phyloP scores from a whole-genome alignment of 2,329 filamentous ascomycete genomes.

The Stemphylium lycopersici region DNA sequence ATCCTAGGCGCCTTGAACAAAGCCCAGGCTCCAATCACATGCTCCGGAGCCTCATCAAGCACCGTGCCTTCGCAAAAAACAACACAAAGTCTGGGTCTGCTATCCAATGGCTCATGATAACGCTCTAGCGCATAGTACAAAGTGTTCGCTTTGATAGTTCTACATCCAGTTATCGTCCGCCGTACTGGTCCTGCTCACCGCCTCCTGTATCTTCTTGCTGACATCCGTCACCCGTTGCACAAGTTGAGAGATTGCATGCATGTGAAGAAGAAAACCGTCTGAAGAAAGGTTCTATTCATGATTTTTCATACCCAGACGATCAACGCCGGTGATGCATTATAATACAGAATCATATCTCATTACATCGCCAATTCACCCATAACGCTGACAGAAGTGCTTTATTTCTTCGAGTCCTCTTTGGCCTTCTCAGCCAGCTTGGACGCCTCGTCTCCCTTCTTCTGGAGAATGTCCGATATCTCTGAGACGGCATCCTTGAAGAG shows the following conservation, averaged over 20 bases:
- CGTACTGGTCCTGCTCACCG: no score
- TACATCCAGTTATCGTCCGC: no score
- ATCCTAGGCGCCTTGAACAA: neutral
- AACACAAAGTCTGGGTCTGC: neutral
- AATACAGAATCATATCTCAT: constrained; percentile 9
- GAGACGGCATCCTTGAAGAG: constrained; percentile 65
- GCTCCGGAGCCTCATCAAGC: neutral
- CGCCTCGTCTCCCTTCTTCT: constrained; percentile 44
- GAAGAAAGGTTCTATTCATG: neutral
- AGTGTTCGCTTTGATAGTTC: no score
- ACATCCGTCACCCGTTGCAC: no score
- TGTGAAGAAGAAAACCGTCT: no score
- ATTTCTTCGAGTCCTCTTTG: constrained; percentile 46
- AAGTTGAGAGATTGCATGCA: no score
- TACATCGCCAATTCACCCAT: neutral
- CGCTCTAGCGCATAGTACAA: no score
- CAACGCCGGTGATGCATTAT: constrained; percentile 15
- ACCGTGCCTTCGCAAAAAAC: neutral
- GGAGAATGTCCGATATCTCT: constrained; percentile 44
- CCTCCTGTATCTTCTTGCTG: no score
- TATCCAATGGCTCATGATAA: neutral
- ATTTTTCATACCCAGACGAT: neutral
- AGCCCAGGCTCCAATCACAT: neutral
- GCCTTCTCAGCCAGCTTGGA: constrained; percentile 42
- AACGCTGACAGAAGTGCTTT: neutral